Evolutionary conservation across 257 asterid genomes (phyloP).

Genomic region (Gynochthodes officinalis): DNA sequence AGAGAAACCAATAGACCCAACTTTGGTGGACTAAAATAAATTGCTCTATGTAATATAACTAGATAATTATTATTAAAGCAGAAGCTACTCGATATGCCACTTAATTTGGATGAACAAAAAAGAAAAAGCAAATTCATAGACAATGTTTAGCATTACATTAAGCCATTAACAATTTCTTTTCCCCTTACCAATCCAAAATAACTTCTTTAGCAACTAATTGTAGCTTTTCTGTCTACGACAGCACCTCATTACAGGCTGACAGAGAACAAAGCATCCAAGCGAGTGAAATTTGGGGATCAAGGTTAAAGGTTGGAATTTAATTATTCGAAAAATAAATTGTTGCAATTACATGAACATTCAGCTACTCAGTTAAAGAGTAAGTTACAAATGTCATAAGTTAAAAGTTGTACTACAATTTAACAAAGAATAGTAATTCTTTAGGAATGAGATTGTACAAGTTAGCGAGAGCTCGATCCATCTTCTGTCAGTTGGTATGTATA

Average conservation of each 20-base stretch:
- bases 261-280: background rate
- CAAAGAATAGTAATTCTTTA: background rate
- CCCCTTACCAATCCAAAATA: background rate
- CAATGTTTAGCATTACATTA: background rate
- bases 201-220: background rate
- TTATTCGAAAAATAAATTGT: background rate
- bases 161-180: background rate
- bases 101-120: background rate
- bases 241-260: background rate
- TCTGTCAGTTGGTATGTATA: constrained; percentile 40
- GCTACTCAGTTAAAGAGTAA: background rate
- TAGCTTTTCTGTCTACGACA: background rate
- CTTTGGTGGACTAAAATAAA: background rate
- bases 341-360: background rate
- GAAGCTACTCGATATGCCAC: background rate
- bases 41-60: background rate
- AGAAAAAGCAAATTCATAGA: background rate
- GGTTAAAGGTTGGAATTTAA: background rate
- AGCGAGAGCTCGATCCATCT: background rate
- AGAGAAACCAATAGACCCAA: background rate
- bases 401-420: background rate
- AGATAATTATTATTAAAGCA: too few relatives aligned
- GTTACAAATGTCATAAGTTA: background rate
- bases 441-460: constrained; percentile 13
- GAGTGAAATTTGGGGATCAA: background rate